These are phyloP conservation scores for Trichophyton simii DNA, from an alignment of 2,329 filamentous ascomycete genomes.

Conservation along the genomic window DNA sequence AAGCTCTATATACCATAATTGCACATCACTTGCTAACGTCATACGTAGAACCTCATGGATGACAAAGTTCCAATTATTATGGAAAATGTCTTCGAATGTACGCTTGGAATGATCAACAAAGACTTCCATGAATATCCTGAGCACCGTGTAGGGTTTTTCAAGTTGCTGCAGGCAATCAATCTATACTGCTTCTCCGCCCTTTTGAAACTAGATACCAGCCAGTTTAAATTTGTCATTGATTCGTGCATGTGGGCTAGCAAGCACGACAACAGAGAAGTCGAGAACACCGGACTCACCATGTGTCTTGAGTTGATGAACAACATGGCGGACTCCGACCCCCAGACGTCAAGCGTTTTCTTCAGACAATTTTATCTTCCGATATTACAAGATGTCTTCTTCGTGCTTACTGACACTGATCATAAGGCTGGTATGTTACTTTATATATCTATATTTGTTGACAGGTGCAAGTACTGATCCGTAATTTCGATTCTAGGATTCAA, in stretches of 20 bases:
- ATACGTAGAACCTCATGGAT: constrained; percentile 75
- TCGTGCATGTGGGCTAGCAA: constrained; percentile 99
- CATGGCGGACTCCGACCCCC: constrained; percentile 78
- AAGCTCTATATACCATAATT: constrained; percentile 10
- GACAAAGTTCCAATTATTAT: constrained; percentile 95
- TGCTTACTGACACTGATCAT: constrained; percentile 92
- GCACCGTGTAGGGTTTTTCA: constrained; percentile 99
- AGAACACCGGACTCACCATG: constrained; percentile 94
- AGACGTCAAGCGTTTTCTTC: constrained; percentile 91
- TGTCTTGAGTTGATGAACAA: constrained; percentile 95
- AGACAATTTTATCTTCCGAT: constrained; percentile 94
- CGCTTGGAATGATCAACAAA: constrained; percentile 99
- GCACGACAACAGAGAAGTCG: constrained; percentile 96
- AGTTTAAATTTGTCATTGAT: constrained; percentile 99
- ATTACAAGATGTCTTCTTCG: constrained; percentile 95
- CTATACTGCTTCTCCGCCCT: constrained; percentile 92
- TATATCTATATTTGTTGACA: neutral
- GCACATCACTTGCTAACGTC: constrained; percentile 20
- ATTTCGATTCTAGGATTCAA: constrained; percentile 56
- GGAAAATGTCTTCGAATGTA: constrained; percentile 98
- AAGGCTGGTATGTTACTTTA: constrained; percentile 53
- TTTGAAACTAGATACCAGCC: constrained; percentile 82
- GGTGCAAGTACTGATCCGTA: constrained; percentile 5
- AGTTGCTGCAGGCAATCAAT: constrained; percentile 89
- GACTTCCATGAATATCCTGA: constrained; percentile 99